These are phyloP conservation scores for Pigoraptor vietnamica DNA, from an alignment of 78 protist genomes.

Conservation along the genomic window DNA sequence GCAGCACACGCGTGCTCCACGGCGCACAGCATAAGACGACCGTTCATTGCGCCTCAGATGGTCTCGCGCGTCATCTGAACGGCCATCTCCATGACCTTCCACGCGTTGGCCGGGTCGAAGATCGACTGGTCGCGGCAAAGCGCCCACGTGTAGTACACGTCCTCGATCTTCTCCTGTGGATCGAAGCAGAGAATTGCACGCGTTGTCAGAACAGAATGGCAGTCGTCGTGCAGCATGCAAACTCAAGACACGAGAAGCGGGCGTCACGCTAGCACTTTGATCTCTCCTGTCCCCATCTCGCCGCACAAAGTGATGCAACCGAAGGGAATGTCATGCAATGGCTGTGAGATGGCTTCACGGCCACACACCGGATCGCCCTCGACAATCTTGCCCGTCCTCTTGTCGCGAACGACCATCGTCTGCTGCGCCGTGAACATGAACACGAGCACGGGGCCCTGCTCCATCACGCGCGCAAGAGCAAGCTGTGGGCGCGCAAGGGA, in stretches of 20 bases:
- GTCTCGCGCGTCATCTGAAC: neutral
- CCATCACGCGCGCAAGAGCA: neutral
- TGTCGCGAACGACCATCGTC: neutral
- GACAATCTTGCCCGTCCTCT: neutral
- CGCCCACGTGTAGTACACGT: neutral
- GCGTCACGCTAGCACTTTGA: too few relatives aligned
- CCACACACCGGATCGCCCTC: neutral
- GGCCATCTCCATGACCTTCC: slow-evolving; percentile 5
- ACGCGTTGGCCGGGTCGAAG: neutral
- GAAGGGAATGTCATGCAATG: too few relatives aligned
- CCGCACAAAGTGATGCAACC: too few relatives aligned
- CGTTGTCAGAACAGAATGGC: too few relatives aligned
- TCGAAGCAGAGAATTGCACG: too few relatives aligned
- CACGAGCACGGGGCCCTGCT: neutral
- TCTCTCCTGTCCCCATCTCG: too few relatives aligned
- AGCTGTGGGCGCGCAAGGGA: neutral
- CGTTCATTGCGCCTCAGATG: too few relatives aligned
- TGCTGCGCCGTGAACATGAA: neutral
- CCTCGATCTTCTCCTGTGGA: slow-evolving; percentile 2
- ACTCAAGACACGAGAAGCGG: too few relatives aligned
- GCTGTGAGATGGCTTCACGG: too few relatives aligned
- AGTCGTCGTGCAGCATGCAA: too few relatives aligned
- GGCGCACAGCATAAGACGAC: too few relatives aligned
- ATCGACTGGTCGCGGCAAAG: neutral
- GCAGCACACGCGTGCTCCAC: too few relatives aligned